These are phyloP conservation scores for Coemansia sp. DNA, from an alignment of 192 early-diverging fungal genomes.

Conservation along the genomic window DNA sequence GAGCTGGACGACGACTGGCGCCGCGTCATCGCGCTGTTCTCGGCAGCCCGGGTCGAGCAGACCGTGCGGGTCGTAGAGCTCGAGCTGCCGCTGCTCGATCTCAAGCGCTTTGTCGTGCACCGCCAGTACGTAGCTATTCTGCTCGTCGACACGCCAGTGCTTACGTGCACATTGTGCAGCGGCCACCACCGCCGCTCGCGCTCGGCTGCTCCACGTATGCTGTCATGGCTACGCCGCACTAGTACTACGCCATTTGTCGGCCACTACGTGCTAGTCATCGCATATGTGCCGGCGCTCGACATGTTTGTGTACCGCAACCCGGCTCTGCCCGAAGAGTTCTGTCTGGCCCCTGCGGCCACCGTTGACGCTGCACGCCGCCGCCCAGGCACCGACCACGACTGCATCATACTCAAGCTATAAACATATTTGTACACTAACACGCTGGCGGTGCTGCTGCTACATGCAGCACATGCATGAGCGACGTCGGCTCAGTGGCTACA, in stretches of 20 bases:
- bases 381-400: constrained; percentile 82
- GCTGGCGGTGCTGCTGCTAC: no score
- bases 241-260: constrained; percentile 63
- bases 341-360: constrained; percentile 61
- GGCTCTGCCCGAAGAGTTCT: constrained; percentile 68
- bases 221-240: constrained; percentile 25
- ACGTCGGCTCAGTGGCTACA: not conserved
- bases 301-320: constrained; percentile 86
- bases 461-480: not conserved
- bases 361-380: constrained; percentile 70
- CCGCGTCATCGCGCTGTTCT: constrained; percentile 75
- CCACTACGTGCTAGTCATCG: constrained; percentile 86
- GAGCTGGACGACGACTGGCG: constrained; percentile 68
- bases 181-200: not conserved
- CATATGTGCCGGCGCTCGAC: constrained; percentile 77
- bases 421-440: constrained; percentile 2
- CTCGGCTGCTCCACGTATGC: constrained; percentile 11
- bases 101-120: constrained; percentile 78
- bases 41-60: constrained; percentile 64
- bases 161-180: constrained; percentile 65
- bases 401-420: constrained; percentile 56
- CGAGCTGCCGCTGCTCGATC: constrained; percentile 74
- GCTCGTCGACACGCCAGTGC: constrained; percentile 69
- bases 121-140: constrained; percentile 74
- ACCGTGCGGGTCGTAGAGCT: constrained; percentile 71